These are phyloP conservation scores for Trichoderma lentiforme DNA, from an alignment of 2,329 filamentous ascomycete genomes.

Conservation along the genomic window DNA sequence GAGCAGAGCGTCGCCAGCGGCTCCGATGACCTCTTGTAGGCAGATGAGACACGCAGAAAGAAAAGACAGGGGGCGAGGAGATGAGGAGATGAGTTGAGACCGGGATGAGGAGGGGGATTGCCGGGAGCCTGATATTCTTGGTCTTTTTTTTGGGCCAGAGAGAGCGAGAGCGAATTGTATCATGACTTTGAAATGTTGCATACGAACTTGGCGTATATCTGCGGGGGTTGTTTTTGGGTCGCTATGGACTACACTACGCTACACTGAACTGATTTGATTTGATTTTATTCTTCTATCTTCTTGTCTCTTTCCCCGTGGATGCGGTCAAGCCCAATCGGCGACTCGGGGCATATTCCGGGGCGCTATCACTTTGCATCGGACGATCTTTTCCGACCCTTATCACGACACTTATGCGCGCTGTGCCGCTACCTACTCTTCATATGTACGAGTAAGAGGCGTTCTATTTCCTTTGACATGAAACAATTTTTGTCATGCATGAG, in stretches of 20 bases:
- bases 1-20: constrained; percentile 73
- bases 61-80: neutral
- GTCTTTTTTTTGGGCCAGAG: neutral
- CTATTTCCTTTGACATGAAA: neutral
- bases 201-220: constrained; percentile 12
- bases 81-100: neutral
- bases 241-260: neutral
- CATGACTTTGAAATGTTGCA: constrained; percentile 6
- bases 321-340: neutral
- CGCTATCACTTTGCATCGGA: neutral
- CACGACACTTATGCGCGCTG: neutral
- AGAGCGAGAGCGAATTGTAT: constrained; percentile 8
- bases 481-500: neutral
- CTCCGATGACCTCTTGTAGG: constrained; percentile 65
- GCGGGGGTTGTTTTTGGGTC: constrained; percentile 8
- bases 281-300: neutral
- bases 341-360: neutral
- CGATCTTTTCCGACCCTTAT: neutral
- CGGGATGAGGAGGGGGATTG: neutral
- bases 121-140: neutral
- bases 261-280: neutral
- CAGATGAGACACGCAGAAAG: neutral
- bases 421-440: neutral
- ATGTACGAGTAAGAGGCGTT: neutral
- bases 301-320: neutral